Base-by-base conservation (phyloP, 2,329 filamentous ascomycete species). In the Cordyceps farinosa region DNA sequence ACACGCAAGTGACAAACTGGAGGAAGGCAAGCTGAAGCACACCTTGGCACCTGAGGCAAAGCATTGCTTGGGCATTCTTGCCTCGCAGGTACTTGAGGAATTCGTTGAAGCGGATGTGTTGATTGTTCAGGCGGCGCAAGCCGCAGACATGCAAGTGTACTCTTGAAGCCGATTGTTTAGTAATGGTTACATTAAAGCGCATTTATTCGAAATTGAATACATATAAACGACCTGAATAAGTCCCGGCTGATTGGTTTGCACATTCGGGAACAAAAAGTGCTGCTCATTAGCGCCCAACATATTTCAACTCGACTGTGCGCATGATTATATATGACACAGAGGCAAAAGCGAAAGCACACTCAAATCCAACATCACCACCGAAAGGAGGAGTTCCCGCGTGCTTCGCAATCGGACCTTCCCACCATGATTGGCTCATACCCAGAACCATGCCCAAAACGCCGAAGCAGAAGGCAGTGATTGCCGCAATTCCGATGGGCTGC, bases 391-490 rank as follows among this genome's bases (percentile, higher is more conserved):
- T 78, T 29, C 87, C 87, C 36, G 85, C 84, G 45, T 82, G 75
- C 64, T 80, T 78, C 0, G 87, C 88, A 65, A 91, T 85, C 0
- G 88, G 88, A 0, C 89, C 89, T 0, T 84, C 83, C 67, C 79
- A 89, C 87, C 88, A 92, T 0, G 79, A 74, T 74, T 92, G 89
- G 22, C 83, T 83, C 87, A 91, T 91, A 6, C 89, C 89, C 8
- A 84, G 77, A 2, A 90, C 80, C 69, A 89, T 87, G 15, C 89
- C 89, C 15, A 81, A 79, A 45, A 89, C 75, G 57, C 89, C 89
- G 61, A 84, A 83, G 69, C 78, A 78, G 73, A 91, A 91, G 0
- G 88, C 86, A 1, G 79, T 67, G 11, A 86, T 68, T 5, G 89
- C 88, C 0, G 89, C 87, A 55, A 88, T 79, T 10, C 88, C 85